Evolutionary conservation across 805 yeast species (phyloP), one percentile per base, ranked within the genome.

Genomic region (Lachancea cidri): DNA sequence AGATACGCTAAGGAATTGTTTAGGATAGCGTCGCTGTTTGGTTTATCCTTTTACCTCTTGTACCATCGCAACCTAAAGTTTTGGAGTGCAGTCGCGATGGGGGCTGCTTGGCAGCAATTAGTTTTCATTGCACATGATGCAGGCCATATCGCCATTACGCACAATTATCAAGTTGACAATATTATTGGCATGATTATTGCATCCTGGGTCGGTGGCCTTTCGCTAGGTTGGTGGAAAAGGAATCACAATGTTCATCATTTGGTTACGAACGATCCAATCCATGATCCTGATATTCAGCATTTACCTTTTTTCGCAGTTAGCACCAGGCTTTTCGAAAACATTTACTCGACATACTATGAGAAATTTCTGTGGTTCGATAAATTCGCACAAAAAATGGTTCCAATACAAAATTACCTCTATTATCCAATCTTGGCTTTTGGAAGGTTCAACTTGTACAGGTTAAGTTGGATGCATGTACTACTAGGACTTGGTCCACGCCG

Each of bases 261-360:
- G 38, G 73, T 87, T 41, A 84, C 96, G n/a, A 87, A 87, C 61
- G 95, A 87, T 57, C 96, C 96, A 0, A 83, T 83, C 2, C 95
- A 88, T 57, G 96, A 87, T 55, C 96, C 96, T 0, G 96, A 87
- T 64, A 88, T 87, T 57, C 96, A 87, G 63, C 96, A 87, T 64
- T 62, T 87, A 48, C 96, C 96, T 1, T 87, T 87, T 53, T 87
- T 87, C 58, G 94, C 95, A 2, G 94, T 87, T 15, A 80, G 88
- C 41, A 71, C 84, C 1, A 68, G 83, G 46, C 66, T 87, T 3
- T 76, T 87, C 50, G 78, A 77, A 3, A 70, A 76, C 53, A 76
- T 86, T 5, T 85, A 78, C 57, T 85, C 95, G 18, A 85, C 95
- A 0, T 87, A 80, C 61, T 87, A 87, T 56, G 86, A 84, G 30